A percentile compares a stretch with the other conserved stretches of the same genome.
Evolutionary conservation across 176 grass and related monocot species (phyloP).

Genomic region (Aechmea fasciata): DNA sequence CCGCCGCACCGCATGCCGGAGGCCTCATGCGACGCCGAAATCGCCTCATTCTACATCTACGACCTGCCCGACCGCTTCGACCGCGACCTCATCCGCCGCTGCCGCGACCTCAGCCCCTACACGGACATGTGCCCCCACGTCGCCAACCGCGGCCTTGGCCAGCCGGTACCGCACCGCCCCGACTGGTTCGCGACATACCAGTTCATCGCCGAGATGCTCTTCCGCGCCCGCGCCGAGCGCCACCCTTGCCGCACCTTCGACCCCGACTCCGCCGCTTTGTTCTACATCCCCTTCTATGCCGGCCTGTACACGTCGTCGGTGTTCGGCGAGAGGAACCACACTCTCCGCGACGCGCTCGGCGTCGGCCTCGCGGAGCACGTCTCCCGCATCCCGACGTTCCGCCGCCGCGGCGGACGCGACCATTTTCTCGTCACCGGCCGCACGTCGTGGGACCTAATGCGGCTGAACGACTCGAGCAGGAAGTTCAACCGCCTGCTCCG

Average conservation of each 20-base stretch:
- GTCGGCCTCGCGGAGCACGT: conserved; percentile 5
- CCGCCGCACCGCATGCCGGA: too few species aligned
- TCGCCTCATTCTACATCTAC: too few species aligned
- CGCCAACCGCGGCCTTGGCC: conserved; percentile 38
- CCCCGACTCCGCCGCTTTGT: neutral
- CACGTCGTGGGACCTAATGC: neutral
- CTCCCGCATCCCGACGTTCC: neutral
- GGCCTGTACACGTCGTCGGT: neutral
- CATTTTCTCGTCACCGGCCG: conserved; percentile 5
- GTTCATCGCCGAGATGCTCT: conserved; percentile 4
- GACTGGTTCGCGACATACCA: conserved; percentile 5
- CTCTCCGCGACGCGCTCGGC: conserved; percentile 5
- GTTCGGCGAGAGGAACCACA: neutral
- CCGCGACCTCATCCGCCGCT: conserved; percentile 30
- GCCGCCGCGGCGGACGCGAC: neutral
- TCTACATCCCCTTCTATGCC: conserved; percentile 23
- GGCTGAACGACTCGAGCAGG: neutral
- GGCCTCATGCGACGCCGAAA: too few species aligned
- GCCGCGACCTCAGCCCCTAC: conserved; percentile 35
- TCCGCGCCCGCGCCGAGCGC: conserved; percentile 9
- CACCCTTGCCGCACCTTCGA: too few species aligned
- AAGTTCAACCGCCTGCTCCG: conserved; percentile 27
- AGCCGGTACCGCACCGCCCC: conserved; percentile 15
- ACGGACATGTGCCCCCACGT: conserved; percentile 46
- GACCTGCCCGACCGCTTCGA: conserved; percentile 47